Evolutionary conservation across 2,329 filamentous ascomycete genomes (phyloP).

Genomic region (Colletotrichum sp.): DNA sequence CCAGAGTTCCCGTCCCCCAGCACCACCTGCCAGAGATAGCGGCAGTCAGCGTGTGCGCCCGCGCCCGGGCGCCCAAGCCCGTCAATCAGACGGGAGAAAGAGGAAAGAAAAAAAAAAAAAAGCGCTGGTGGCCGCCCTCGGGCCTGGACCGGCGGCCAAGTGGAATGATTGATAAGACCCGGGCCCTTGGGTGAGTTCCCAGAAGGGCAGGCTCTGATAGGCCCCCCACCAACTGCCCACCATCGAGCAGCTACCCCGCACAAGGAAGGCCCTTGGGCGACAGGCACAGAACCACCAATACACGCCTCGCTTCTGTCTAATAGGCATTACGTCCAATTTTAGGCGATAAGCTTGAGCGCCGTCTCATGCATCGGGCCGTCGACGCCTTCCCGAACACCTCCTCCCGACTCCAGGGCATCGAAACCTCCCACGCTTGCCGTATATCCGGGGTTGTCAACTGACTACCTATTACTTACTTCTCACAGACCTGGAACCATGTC

Average conservation of each 20-base stretch:
- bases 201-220: conserved; percentile 3
- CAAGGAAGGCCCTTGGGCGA: conserved; percentile 6
- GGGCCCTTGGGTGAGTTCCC: background rate
- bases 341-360: conserved; percentile 12
- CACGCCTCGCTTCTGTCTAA: conserved; percentile 12
- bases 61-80: background rate
- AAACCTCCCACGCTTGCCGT: background rate
- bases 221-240: background rate
- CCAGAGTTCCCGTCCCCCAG: background rate
- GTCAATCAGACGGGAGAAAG: background rate
- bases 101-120: background rate
- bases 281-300: conserved; percentile 1
- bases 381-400: background rate
- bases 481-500: background rate
- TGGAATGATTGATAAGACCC: conserved; percentile 20
- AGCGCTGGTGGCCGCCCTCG: background rate
- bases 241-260: conserved; percentile 1
- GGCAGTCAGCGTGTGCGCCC: background rate
- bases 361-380: background rate
- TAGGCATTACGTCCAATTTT: conserved; percentile 20
- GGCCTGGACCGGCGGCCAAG: conserved; percentile 21
- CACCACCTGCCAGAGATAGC: background rate
- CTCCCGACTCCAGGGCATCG: background rate
- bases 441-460: background rate
- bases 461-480: background rate